Conservation (phyloP, 768 basidiomycete genomes). For the Pulveroboletus sp. region DNA sequence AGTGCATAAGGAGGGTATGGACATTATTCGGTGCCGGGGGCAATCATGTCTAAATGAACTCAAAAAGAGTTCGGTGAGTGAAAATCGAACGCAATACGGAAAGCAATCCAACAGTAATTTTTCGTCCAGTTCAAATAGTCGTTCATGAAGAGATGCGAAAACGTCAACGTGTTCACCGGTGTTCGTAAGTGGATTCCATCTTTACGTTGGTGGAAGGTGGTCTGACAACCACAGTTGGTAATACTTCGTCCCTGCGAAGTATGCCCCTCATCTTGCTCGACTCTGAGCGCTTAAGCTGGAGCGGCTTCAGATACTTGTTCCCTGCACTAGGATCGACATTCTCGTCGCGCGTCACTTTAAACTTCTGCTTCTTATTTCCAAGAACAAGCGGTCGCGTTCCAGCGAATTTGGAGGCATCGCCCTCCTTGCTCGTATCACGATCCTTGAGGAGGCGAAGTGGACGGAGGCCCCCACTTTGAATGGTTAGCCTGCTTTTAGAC, state of each 20-base stretch:
- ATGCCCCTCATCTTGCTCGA: constrained; percentile 60
- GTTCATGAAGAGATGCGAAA: not conserved
- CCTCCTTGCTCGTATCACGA: constrained; percentile 42
- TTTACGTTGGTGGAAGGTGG: constrained; percentile 55
- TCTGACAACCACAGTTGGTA: constrained; percentile 61
- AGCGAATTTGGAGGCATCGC: constrained; percentile 13
- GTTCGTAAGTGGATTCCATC: constrained; percentile 42
- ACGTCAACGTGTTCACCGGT: constrained; percentile 28
- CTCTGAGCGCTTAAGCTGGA: constrained; percentile 60
- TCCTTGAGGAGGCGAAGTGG: constrained; percentile 63
- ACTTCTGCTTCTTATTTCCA: constrained; percentile 50
- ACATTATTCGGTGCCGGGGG: constrained; percentile 9
- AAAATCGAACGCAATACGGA: not conserved
- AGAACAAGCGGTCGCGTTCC: constrained; percentile 55
- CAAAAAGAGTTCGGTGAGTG: not conserved
- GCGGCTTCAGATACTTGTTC: constrained; percentile 53
- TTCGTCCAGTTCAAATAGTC: constrained; percentile 3
- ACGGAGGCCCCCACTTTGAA: constrained; percentile 51
- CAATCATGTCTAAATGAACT: not conserved
- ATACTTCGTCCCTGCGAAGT: constrained; percentile 51
- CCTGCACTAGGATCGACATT: constrained; percentile 33
- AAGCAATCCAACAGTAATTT: not conserved
- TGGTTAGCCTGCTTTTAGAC: constrained; percentile 31
- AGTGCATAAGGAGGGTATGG: constrained; percentile 10
- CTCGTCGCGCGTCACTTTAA: constrained; percentile 32